Base-by-base conservation (phyloP, 345 rosid species). In the Brassica rapa region DNA sequence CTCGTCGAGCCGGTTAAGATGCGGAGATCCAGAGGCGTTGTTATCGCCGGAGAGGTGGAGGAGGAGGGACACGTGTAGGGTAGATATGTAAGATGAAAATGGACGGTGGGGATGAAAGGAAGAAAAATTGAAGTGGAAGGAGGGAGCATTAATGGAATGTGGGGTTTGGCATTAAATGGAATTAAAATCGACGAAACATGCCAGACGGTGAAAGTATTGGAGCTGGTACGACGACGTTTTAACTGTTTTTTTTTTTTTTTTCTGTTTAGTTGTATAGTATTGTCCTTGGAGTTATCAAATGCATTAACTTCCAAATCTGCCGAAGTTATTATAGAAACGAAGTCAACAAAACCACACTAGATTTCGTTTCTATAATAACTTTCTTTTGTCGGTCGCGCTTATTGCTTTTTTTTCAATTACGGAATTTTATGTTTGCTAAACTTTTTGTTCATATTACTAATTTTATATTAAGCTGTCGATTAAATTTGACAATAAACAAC, bases 1-100 rank as follows among this genome's bases (percentile, higher is more conserved):
- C 82, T 86, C 96, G 62, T 90, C 98, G 37, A 94, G 98, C 84
- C 77, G 98, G 81, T 74, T 92, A 14, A 78, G 98, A 81, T 94
- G 98, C 72, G 98, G 98, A 59, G 97, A 94, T 84, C 98, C 98
- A 16, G 98, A 94, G 86, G 98, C 98, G 39, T 66, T 94, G 43
- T 73, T 94, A 1, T 94, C 98, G 57, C 98, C 98, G 88, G 97
- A 94, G 83, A 87, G 98, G 75, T 91, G 89, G 59, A 88, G 82
- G 83, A 81, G 95, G 70, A 2, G 55, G 3, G 83, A 84, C 97
- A 89, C 93, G 94, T 87, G 90, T 87, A 88, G 24, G 87, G 85
- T 11, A 24, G 75, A 55, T 80, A 85, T 73, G 70, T 76, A 35
- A 55, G 65, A 59, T 6, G 11, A 59, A 8, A 14, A 55, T 82